Evolutionary conservation across 1,284 basidiomycete species (phyloP).

Genomic region (Trametes versicolor): DNA sequence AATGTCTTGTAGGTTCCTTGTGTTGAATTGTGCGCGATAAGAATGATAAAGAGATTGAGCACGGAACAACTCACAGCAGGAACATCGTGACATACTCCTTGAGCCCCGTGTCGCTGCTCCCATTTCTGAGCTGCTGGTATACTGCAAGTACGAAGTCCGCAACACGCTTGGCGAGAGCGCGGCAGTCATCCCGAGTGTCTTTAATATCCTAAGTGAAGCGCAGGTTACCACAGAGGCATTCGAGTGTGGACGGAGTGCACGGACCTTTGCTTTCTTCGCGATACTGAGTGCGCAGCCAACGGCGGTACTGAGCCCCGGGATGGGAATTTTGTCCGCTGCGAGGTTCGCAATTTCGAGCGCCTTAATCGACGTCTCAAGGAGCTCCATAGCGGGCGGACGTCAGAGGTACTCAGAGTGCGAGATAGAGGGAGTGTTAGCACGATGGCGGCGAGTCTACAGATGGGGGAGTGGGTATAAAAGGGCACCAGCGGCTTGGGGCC

Average conservation of each 20-base stretch:
- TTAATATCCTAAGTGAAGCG: not conserved
- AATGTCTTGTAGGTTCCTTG: not conserved
- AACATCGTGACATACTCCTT: not conserved
- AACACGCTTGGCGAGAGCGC: not conserved
- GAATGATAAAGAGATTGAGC: too few species aligned
- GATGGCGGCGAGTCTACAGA: too few species aligned
- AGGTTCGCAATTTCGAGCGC: not conserved
- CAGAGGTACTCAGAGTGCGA: too few species aligned
- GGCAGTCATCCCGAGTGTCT: not conserved
- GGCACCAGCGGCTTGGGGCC: too few species aligned
- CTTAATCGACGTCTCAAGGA: not conserved
- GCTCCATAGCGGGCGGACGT: not conserved
- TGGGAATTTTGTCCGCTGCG: not conserved
- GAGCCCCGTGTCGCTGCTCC: not conserved
- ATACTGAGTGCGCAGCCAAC: not conserved
- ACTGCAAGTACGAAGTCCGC: not conserved
- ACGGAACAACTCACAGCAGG: not conserved
- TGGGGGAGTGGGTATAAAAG: too few species aligned
- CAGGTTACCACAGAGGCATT: not conserved
- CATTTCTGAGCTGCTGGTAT: not conserved
- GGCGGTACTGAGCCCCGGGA: not conserved
- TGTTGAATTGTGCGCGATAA: not conserved
- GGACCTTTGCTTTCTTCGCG: not conserved
- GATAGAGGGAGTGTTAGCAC: too few species aligned
- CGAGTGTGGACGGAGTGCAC: not conserved